Conservation (phyloP, 352 stramenopile species). For the Saprolegnia diclina region DNA sequence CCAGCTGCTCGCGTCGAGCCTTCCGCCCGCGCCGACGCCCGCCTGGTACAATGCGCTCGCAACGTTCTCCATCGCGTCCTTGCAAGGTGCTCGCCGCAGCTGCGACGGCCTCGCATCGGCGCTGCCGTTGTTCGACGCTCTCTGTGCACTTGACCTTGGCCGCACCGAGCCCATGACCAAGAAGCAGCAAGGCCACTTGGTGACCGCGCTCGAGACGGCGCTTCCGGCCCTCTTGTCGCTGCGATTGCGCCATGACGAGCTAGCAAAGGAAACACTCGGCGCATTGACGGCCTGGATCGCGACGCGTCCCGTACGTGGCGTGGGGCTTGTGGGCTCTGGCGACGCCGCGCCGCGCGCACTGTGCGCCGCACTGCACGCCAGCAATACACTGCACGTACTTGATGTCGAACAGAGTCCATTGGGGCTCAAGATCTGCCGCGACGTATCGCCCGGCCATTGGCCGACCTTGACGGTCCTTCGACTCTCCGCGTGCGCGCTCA, state of each 20-base stretch:
- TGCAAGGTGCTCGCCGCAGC: neutral
- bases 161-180: neutral
- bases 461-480: neutral
- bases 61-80: neutral
- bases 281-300: neutral
- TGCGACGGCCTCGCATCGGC: neutral
- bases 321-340: neutral
- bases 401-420: neutral
- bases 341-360: neutral
- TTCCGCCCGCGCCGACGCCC: neutral
- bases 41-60: neutral
- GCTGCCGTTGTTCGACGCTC: neutral
- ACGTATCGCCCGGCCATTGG: neutral
- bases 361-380: neutral
- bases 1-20: neutral
- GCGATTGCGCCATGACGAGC: neutral
- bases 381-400: neutral
- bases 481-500: neutral
- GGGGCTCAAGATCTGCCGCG: slow-evolving; percentile 1
- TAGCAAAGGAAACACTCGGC: neutral
- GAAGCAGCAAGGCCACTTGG: neutral
- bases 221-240: neutral
- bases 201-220: neutral
- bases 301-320: neutral
- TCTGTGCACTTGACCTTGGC: neutral